Evolutionary conservation across 805 yeast species (phyloP).

Genomic region (Trichomonascus vanleenenianus): DNA sequence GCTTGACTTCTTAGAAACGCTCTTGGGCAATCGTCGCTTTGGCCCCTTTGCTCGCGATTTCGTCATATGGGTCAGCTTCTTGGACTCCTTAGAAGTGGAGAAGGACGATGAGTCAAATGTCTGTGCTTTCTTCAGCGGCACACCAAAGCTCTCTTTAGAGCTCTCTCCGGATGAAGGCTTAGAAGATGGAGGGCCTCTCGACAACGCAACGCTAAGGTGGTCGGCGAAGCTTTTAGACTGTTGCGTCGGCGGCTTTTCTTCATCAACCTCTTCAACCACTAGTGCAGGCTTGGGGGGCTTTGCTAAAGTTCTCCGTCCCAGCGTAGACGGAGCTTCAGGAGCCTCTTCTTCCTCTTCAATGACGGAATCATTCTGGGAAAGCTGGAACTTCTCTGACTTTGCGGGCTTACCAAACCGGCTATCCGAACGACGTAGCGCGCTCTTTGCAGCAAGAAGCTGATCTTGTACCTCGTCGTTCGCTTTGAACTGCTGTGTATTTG

Average conservation of each 20-base stretch:
- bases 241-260: background rate
- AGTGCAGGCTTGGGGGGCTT: background rate
- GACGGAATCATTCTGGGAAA: background rate
- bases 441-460: slow-evolving; percentile 13
- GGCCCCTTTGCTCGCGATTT: slow-evolving; percentile 34
- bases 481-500: slow-evolving; percentile 15
- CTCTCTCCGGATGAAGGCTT: background rate
- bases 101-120: slow-evolving; percentile 4
- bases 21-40: slow-evolving; percentile 31
- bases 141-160: too few species aligned
- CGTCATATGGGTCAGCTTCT: slow-evolving; percentile 24
- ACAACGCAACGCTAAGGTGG: background rate
- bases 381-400: background rate
- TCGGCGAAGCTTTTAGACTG: background rate
- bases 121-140: background rate
- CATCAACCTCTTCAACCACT: too few species aligned
- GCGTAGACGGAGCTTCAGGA: background rate
- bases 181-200: background rate
- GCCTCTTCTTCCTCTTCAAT: slow-evolving; percentile 1
- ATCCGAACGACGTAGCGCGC: slow-evolving; percentile 7
- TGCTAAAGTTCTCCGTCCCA: background rate
- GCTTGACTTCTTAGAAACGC: background rate
- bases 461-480: slow-evolving; percentile 16
- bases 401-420: background rate
- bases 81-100: slow-evolving; percentile 1